Conservation (phyloP, 305 asterid genomes). For the Solanum hybrid region DNA sequence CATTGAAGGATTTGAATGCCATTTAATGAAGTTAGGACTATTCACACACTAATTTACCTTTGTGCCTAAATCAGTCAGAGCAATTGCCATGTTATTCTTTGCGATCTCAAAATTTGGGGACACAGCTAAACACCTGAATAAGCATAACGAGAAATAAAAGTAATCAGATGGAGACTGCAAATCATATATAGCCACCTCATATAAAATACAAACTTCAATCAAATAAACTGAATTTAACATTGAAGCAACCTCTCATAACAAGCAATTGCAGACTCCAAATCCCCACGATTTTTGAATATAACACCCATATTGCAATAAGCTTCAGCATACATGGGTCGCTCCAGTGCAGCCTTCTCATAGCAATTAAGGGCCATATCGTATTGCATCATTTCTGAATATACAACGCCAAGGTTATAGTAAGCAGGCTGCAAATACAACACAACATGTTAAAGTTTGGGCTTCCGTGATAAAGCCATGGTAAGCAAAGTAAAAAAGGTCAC, state of each 20-base stretch:
- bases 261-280: constrained; percentile 87
- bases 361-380: constrained; percentile 88
- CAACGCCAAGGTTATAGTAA: constrained; percentile 96
- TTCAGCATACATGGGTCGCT: constrained; percentile 99
- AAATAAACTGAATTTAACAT: constrained; percentile 1
- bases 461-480: background rate
- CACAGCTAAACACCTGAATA: constrained; percentile 82
- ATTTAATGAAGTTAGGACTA: background rate
- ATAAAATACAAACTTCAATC: background rate
- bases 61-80: constrained; percentile 98
- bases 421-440: constrained; percentile 75
- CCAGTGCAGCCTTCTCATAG: constrained; percentile 93
- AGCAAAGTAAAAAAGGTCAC: background rate
- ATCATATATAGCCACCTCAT: constrained; percentile 5
- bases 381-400: constrained; percentile 99
- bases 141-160: constrained; percentile 10
- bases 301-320: constrained; percentile 99
- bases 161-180: constrained; percentile 18
- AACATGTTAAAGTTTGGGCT: constrained; percentile 19
- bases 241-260: constrained; percentile 80
- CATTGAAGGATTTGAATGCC: background rate
- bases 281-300: constrained; percentile 91
- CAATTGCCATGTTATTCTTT: constrained; percentile 98
- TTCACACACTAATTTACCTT: constrained; percentile 42
- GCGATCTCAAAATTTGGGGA: constrained; percentile 99